A percentile compares a stretch with the other conserved stretches of the same genome.
phyloP scores from a whole-genome alignment of 176 grass and related monocot species.

The Aegilops umbellulata region DNA sequence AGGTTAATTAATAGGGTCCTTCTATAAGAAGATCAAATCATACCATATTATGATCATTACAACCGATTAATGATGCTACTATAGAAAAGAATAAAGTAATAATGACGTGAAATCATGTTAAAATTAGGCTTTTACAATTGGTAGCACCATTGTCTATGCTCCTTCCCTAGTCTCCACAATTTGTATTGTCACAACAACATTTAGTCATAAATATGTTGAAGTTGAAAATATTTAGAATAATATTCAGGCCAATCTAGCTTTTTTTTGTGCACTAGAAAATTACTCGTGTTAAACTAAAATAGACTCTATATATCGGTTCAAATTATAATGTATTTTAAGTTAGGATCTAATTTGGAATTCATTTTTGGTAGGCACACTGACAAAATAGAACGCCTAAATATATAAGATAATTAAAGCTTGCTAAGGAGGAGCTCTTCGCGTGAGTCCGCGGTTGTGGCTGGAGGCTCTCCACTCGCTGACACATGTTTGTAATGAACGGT shows the following conservation, averaged over 20 bases:
- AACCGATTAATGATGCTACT: neutral
- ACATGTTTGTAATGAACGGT: too few species aligned
- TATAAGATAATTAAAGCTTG: too few species aligned
- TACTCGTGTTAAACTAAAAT: neutral
- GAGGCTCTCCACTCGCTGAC: too few species aligned
- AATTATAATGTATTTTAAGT: neutral
- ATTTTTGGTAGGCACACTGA: too few species aligned
- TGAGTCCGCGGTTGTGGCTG: too few species aligned
- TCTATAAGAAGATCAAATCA: neutral
- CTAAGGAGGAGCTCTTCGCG: too few species aligned
- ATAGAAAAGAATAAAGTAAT: neutral
- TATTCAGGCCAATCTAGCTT: neutral
- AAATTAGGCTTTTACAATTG: neutral
- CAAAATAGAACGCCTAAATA: too few species aligned
- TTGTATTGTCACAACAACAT: neutral
- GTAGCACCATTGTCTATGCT: neutral
- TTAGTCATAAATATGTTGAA: neutral
- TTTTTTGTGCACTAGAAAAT: neutral
- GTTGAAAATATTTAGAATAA: too few species aligned
- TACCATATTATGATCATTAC: neutral
- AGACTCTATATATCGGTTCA: neutral
- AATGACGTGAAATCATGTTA: neutral
- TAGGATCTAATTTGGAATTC: too few species aligned
- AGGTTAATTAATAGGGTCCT: too few species aligned
- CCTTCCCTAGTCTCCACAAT: neutral